phyloP scores from a whole-genome alignment of 352 stramenopile genomes.

The Phytopythium boreale region DNA sequence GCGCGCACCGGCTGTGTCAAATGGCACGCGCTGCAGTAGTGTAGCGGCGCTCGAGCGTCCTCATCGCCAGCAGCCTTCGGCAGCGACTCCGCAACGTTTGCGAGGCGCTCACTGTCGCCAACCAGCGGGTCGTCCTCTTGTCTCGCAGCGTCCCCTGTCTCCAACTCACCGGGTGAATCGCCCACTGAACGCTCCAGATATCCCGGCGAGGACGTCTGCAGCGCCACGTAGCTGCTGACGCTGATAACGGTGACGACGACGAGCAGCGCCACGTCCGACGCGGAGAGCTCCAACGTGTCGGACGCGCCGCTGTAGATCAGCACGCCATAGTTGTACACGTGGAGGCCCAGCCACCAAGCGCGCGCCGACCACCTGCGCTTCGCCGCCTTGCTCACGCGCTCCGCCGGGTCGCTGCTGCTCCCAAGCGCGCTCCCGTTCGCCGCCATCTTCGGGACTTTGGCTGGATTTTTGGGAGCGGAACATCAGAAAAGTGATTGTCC shows the following conservation, averaged over 20 bases:
- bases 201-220: constrained; percentile 68
- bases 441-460: not conserved
- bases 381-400: constrained; percentile 25
- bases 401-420: constrained; percentile 9
- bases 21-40: constrained; percentile 59
- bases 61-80: constrained; percentile 25
- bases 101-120: not conserved
- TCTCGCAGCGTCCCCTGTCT: constrained; percentile 10
- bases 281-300: constrained; percentile 24
- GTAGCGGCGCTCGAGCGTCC: constrained; percentile 18
- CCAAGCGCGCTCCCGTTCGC: not conserved
- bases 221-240: constrained; percentile 36
- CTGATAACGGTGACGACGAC: constrained; percentile 38
- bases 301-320: constrained; percentile 39
- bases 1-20: constrained; percentile 59
- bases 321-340: constrained; percentile 54
- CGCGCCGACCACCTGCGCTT: constrained; percentile 66
- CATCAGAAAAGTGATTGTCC: not conserved
- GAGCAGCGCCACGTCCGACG: constrained; percentile 35
- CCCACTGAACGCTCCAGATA: constrained; percentile 21
- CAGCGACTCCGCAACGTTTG: not conserved
- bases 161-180: constrained; percentile 13
- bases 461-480: not conserved
- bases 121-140: constrained; percentile 9
- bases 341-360: constrained; percentile 63